Conservation (phyloP, 495 filamentous ascomycete genomes). For the Diplogelasinospora grovesii region DNA sequence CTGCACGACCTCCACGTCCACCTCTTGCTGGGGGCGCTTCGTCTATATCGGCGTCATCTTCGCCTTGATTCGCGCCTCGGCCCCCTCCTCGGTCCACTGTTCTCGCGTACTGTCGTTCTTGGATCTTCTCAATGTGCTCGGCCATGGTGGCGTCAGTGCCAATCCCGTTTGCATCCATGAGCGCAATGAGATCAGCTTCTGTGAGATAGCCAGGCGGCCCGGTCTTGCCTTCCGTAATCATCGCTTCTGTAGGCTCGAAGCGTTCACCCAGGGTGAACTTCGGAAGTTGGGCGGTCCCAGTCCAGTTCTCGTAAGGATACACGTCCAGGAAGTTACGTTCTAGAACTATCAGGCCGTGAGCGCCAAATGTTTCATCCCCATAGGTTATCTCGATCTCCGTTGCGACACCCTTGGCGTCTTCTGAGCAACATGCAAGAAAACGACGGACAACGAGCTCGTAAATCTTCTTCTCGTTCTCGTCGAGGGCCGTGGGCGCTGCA, state of each 20-base stretch:
- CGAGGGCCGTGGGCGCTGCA: constrained; percentile 55
- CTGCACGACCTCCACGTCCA: constrained; percentile 33
- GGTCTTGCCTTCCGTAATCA: constrained; percentile 83
- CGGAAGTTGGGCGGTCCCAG: constrained; percentile 75
- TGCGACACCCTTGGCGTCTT: constrained; percentile 79
- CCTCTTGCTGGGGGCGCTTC: constrained; percentile 29
- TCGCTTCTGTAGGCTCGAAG: constrained; percentile 85
- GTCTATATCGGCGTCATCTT: constrained; percentile 21
- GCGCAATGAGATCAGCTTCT: constrained; percentile 90
- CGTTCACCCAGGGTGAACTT: constrained; percentile 67
- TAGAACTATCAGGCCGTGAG: constrained; percentile 77
- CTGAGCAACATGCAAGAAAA: constrained; percentile 93
- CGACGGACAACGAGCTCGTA: constrained; percentile 94
- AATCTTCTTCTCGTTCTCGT: constrained; percentile 62
- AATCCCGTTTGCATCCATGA: constrained; percentile 99
- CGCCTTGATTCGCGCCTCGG: constrained; percentile 20
- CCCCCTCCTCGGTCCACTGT: constrained; percentile 43
- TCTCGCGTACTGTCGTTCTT: constrained; percentile 76
- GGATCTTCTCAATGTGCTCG: constrained; percentile 93
- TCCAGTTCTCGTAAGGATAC: constrained; percentile 94
- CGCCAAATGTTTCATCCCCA: constrained; percentile 73
- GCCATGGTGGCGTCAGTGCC: constrained; percentile 99
- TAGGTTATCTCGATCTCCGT: constrained; percentile 82
- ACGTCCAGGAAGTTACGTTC: constrained; percentile 92
- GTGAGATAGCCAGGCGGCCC: constrained; percentile 78